Conservation (phyloP, 2,329 filamentous ascomycete genomes). For the Aspergillus latus region DNA sequence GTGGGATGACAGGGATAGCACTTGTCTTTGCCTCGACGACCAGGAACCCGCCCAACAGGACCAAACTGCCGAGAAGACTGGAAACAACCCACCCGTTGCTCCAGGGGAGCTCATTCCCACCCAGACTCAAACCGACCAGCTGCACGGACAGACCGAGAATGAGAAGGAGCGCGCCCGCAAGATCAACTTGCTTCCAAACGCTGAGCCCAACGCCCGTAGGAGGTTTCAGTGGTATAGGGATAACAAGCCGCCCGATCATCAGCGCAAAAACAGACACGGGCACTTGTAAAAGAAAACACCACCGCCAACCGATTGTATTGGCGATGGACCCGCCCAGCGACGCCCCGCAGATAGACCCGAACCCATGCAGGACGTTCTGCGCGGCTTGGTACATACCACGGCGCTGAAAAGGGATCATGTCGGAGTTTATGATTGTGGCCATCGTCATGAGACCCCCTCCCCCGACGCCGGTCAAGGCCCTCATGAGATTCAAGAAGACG, state of each 20-base stretch:
- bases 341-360: slow-evolving; percentile 60
- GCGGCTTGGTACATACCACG: slow-evolving; percentile 69
- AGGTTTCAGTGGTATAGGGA: slow-evolving; percentile 45
- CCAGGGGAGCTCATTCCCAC: slow-evolving; percentile 50
- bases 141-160: slow-evolving; percentile 60
- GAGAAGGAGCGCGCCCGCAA: slow-evolving; percentile 57
- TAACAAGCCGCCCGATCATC: slow-evolving; percentile 53
- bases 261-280: slow-evolving; percentile 60
- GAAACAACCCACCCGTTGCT: slow-evolving; percentile 42
- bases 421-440: slow-evolving; percentile 68
- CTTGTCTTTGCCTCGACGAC: slow-evolving; percentile 43
- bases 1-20: slow-evolving; percentile 47
- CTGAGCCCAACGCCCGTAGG: slow-evolving; percentile 18
- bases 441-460: slow-evolving; percentile 70
- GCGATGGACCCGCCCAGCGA: slow-evolving; percentile 47
- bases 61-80: slow-evolving; percentile 39
- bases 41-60: slow-evolving; percentile 41
- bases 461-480: slow-evolving; percentile 70
- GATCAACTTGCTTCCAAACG: slow-evolving; percentile 58
- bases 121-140: slow-evolving; percentile 46
- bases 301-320: slow-evolving; percentile 48
- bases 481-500: slow-evolving; percentile 67
- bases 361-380: slow-evolving; percentile 62
- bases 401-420: slow-evolving; percentile 71
- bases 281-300: slow-evolving; percentile 61